Percentiles rank a stretch among this genome's conserved stretches.
These are phyloP conservation scores for Onygenales sp. DNA, from an alignment of 2,329 filamentous ascomycete species.

Conservation along the genomic window DNA sequence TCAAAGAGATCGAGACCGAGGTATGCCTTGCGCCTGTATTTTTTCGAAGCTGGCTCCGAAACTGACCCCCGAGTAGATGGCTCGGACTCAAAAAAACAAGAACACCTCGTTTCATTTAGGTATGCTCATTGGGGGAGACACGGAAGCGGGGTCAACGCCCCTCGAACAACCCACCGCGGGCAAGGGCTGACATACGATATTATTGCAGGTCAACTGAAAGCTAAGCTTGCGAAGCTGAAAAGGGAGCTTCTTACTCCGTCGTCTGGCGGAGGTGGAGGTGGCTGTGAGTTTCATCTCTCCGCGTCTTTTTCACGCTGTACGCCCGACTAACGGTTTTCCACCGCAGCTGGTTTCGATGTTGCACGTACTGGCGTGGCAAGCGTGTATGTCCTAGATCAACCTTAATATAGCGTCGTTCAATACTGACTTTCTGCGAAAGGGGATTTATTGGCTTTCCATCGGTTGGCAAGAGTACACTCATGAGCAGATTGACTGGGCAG, in stretches of 20 bases:
- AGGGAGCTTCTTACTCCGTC: slow-evolving; percentile 83
- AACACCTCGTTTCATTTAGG: slow-evolving; percentile 87
- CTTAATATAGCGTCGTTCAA: neutral
- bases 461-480: slow-evolving; percentile 95
- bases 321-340: neutral
- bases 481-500: slow-evolving; percentile 89
- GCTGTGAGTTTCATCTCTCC: slow-evolving; percentile 34
- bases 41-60: slow-evolving; percentile 6
- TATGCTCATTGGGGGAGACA: slow-evolving; percentile 18
- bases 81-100: slow-evolving; percentile 95
- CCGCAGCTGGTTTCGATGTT: slow-evolving; percentile 78
- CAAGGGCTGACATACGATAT: slow-evolving; percentile 10
- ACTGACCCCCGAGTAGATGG: slow-evolving; percentile 55
- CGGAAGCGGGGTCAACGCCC: neutral
- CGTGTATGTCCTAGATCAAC: slow-evolving; percentile 46
- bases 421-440: slow-evolving; percentile 13
- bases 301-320: neutral
- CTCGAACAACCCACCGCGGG: neutral
- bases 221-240: slow-evolving; percentile 96
- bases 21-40: slow-evolving; percentile 41
- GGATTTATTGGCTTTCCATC: slow-evolving; percentile 98
- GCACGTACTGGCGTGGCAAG: slow-evolving; percentile 94
- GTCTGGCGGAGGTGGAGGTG: slow-evolving; percentile 69
- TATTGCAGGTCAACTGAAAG: slow-evolving; percentile 69
- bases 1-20: slow-evolving; percentile 94